phyloP scores from a whole-genome alignment of 352 stramenopile genomes.

The Discostella stelligera region DNA sequence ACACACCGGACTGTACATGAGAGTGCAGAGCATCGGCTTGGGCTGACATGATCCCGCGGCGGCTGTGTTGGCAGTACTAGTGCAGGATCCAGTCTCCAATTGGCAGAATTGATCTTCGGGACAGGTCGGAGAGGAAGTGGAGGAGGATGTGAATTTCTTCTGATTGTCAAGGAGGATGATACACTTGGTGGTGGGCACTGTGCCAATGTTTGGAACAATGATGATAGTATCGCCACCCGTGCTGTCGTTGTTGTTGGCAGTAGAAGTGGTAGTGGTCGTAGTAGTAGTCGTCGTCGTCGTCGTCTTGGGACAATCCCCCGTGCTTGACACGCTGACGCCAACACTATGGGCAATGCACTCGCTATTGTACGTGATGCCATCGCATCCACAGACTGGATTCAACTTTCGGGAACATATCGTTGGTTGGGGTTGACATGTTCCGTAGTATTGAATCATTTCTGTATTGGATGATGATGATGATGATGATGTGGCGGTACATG shows the following conservation, averaged over 20 bases:
- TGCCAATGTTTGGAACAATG: neutral
- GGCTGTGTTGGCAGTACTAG: neutral
- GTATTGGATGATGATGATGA: neutral
- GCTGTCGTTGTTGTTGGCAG: too few species aligned
- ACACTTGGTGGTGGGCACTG: neutral
- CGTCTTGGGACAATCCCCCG: neutral
- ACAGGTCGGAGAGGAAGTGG: neutral
- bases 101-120: slow-evolving; percentile 5
- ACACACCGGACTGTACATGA: slow-evolving; percentile 7
- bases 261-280: too few species aligned
- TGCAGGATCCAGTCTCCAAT: slow-evolving; percentile 2
- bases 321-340: neutral
- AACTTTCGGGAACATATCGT: neutral
- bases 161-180: neutral
- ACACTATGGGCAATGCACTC: neutral
- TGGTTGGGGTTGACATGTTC: neutral
- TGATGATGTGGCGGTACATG: neutral
- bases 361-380: neutral
- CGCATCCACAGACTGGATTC: neutral
- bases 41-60: neutral
- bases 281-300: too few species aligned
- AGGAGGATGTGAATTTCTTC: neutral
- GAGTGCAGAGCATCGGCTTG: neutral
- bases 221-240: neutral
- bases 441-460: neutral